Evolutionary conservation across 2,329 filamentous ascomycete species (phyloP).

Genomic region (Diaporthe sp.): DNA sequence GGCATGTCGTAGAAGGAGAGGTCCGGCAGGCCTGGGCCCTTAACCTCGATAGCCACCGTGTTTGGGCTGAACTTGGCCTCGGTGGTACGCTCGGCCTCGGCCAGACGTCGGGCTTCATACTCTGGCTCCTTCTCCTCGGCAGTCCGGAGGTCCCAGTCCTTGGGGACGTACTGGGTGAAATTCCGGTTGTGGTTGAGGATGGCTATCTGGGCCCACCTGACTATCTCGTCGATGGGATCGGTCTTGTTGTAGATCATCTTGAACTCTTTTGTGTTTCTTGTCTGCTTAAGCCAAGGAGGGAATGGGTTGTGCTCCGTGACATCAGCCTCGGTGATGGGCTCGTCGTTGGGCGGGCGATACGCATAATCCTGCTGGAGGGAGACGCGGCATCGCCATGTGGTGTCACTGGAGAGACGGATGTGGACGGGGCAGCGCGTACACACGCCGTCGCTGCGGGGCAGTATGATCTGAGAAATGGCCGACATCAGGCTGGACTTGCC

Average conservation of each 20-base stretch:
- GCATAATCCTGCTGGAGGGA: slow-evolving; percentile 76
- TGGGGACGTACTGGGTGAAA: slow-evolving; percentile 68
- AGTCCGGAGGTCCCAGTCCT: slow-evolving; percentile 48
- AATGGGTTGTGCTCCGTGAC: slow-evolving; percentile 69
- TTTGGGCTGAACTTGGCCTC: slow-evolving; percentile 86
- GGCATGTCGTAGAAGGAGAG: slow-evolving; percentile 89
- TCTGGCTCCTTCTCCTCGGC: slow-evolving; percentile 40
- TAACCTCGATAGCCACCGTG: slow-evolving; percentile 82
- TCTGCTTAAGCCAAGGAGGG: slow-evolving; percentile 74
- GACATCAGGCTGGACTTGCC: slow-evolving; percentile 83
- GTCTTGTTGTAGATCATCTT: slow-evolving; percentile 74
- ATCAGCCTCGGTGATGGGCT: slow-evolving; percentile 58
- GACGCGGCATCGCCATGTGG: slow-evolving; percentile 77
- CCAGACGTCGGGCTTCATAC: slow-evolving; percentile 44
- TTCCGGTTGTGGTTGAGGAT: slow-evolving; percentile 76
- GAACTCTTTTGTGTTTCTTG: slow-evolving; percentile 69
- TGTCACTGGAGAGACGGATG: slow-evolving; percentile 76
- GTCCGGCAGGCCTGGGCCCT: slow-evolving; percentile 77
- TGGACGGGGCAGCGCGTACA: slow-evolving; percentile 88
- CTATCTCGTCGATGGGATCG: slow-evolving; percentile 73
- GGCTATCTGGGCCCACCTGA: slow-evolving; percentile 83
- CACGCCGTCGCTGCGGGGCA: slow-evolving; percentile 78
- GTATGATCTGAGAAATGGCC: slow-evolving; percentile 76
- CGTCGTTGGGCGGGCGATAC: slow-evolving; percentile 60
- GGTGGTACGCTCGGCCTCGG: slow-evolving; percentile 57